Base-by-base conservation (phyloP, 768 basidiomycete species). In the Boletus pseudo-olivaceus region DNA sequence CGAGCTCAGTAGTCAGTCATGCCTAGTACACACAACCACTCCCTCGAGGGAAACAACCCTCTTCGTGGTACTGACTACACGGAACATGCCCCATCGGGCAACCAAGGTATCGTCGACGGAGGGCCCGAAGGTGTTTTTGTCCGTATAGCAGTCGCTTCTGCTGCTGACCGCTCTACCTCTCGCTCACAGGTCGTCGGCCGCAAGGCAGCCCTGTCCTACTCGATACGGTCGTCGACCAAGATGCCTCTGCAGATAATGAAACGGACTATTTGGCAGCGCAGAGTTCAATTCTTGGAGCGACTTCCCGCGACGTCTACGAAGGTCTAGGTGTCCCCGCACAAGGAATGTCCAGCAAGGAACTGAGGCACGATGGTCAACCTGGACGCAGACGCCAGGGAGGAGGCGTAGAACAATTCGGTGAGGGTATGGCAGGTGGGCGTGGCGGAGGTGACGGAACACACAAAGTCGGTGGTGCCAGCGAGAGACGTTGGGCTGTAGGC, bases 341-440 rank as follows among this genome's bases (percentile, higher is more conserved):
- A 17, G 74, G 71, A 17, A 66, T 69, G 73, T 67, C 67, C 32
- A 72, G 67, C 60, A 59, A 61, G 39, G 74, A 76, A 55, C 19
- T 60, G 40, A 69, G 68, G 49, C 75, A 73, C 30, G 70, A 70
- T 12, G 72, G 75, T 26, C 60, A 62, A 32, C 53, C 59, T 39
- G 64, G 68, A 19, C 64, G 70, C 43, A 74, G 72, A 51, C 58
- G 56, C 10, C 60, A 62, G 15, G 52, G 51, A 35, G 59, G 55
- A 33, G 67, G 69, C 14, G 41, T 38, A 10, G 57, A 56, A 7
- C 66, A 62, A 17, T 68, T 60, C 7, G 58, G 57, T 23, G 43
- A 56, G 15, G 43, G 52, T 4, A 10, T 5, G 17, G 43, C 14
- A 14, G 49, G 38, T 9, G 49, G 56, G 32, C 39, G 42, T 2